Percentiles rank a stretch among this genome's conserved stretches.
Conservation (phyloP, 1,139 yeast species). For the Geotrichum aggregatum region DNA sequence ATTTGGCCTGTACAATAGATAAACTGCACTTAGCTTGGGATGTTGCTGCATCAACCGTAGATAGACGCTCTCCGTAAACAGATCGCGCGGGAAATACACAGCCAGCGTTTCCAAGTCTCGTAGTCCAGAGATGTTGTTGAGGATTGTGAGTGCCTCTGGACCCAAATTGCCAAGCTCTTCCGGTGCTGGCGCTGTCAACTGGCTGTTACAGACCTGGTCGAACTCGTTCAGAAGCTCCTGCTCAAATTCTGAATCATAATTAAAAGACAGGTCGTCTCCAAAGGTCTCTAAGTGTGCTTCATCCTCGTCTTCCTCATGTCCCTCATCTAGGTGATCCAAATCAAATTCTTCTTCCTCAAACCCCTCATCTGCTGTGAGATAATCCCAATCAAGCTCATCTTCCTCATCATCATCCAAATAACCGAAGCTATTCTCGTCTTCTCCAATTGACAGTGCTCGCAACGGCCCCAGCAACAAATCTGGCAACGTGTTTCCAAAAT, state of each 20-base stretch:
- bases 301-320: too few species aligned
- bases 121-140: not conserved
- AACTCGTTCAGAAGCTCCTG: too few species aligned
- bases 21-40: not conserved
- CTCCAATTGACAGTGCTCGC: not conserved
- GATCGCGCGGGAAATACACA: conserved; percentile 3
- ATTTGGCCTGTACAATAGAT: conserved; percentile 4
- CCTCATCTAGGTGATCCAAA: not conserved
- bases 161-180: too few species aligned
- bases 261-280: too few species aligned
- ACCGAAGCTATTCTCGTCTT: too few species aligned
- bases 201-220: too few species aligned
- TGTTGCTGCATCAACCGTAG: not conserved
- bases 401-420: too few species aligned
- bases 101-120: not conserved
- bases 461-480: not conserved
- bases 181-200: too few species aligned
- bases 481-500: not conserved
- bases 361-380: not conserved
- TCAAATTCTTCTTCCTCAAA: too few species aligned
- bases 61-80: not conserved
- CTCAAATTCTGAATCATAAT: too few species aligned
- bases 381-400: too few species aligned
- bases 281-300: too few species aligned
- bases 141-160: not conserved